Base-by-base conservation (phyloP, 2,329 filamentous ascomycete genomes). In the Bipolaris oryzae region DNA sequence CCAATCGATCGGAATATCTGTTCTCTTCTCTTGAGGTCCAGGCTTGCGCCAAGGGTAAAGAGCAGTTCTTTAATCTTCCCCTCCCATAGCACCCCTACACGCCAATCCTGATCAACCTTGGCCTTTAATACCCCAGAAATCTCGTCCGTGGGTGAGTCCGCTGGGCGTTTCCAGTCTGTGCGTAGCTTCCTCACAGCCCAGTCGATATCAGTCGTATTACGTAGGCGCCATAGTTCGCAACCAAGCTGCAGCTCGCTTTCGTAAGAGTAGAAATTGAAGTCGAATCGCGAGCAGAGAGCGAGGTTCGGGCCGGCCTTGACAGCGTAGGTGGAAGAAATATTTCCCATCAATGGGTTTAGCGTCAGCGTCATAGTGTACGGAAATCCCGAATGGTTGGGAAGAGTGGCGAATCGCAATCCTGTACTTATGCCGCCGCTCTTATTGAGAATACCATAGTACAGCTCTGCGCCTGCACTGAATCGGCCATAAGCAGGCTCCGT, bases 251-350 rank as follows among this genome's bases (percentile, higher is more conserved):
- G 89, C 56, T 95, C 90, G 72, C 92, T 96, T 80, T 99, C 95
- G 80, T 97, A 99, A 74, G 92, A 96, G 78, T 97, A 98, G 47
- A 97, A 90, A 71, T 99, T 99, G 78, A 99, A 99, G 72, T 96
- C 92, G 78, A 98, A 94, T 47, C 90, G 87, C 20, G 92, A 96
- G 62, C 92, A 95, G 47, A 99, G 84, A 10, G 92, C 90, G 65
- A 96, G 86, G 68, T 92, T 87, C 33, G 85, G 85, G 3, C 92
- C 92, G 1, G 94, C 94, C 70, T 91, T 89, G 45, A 98, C 91
- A 0, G 95, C 91, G 74, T 99, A 99, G 15, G 88, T 96, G 34
- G 92, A 91, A 55, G 90, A 93, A 57, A 99, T 83, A 71, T 91
- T 96, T 16, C 95, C 95, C 86, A 97, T 97, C 46, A 99, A 81